Percentiles rank a stretch among this genome's conserved stretches.
Evolutionary conservation across 495 filamentous ascomycete species (phyloP).

Genomic region (Penicillium bovifimosum): DNA sequence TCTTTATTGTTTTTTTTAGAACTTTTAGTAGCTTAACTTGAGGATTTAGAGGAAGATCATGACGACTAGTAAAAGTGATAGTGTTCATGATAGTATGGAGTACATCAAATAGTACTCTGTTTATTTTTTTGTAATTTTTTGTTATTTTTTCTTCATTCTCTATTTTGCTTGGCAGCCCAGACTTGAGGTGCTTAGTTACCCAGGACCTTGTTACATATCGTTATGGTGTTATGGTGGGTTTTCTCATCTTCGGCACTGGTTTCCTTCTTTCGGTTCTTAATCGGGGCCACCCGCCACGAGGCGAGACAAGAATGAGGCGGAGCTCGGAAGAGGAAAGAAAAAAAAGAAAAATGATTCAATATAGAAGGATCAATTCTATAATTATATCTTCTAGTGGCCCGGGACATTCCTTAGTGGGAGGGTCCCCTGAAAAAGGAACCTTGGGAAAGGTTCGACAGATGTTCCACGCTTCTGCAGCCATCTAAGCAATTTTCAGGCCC

Average conservation of each 20-base stretch:
- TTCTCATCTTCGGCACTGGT: neutral
- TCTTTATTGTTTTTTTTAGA: neutral
- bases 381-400: conserved; percentile 4
- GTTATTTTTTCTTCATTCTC: too few species aligned
- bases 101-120: neutral
- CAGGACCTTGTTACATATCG: too few species aligned
- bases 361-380: neutral
- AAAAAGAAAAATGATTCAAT: neutral
- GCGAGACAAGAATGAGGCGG: neutral
- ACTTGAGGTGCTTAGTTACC: too few species aligned
- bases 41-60: neutral
- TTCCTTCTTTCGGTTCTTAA: neutral
- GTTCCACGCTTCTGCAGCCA: conserved; percentile 3
- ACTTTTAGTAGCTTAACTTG: neutral
- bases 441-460: neutral
- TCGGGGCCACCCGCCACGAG: neutral
- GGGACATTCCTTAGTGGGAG: conserved; percentile 2
- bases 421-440: neutral
- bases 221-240: too few species aligned
- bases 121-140: too few species aligned
- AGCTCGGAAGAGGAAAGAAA: neutral
- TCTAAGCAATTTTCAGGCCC: neutral
- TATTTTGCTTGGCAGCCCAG: too few species aligned
- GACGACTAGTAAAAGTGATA: neutral
- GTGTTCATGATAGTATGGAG: neutral